Percentiles rank a stretch among this genome's conserved stretches.
phyloP scores from a whole-genome alignment of 2,329 filamentous ascomycete genomes.

The Mollisiaceae sp. region DNA sequence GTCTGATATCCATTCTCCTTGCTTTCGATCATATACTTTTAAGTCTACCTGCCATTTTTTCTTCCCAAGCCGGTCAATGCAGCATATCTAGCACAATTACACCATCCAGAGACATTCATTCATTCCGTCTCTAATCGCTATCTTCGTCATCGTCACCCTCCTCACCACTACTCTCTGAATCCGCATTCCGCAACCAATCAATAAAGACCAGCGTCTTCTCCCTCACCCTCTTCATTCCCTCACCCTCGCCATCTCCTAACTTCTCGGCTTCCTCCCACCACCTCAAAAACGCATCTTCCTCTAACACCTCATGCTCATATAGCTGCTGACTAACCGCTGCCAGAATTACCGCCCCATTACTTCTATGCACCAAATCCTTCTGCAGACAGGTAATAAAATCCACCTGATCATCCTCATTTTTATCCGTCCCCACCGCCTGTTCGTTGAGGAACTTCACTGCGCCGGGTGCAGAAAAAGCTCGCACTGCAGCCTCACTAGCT shows the following conservation, averaged over 20 bases:
- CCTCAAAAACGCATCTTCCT: conserved; percentile 84
- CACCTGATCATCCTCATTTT: conserved; percentile 74
- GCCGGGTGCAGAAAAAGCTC: conserved; percentile 60
- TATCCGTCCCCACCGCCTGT: conserved; percentile 67
- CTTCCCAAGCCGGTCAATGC: no score
- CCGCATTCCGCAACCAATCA: conserved; percentile 81
- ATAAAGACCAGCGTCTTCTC: conserved; percentile 79
- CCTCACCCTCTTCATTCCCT: conserved; percentile 72
- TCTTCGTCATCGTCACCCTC: conserved; percentile 57
- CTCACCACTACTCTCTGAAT: conserved; percentile 67
- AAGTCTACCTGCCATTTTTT: no score
- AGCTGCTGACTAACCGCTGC: conserved; percentile 82
- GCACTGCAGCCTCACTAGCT: conserved; percentile 67
- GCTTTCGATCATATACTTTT: no score
- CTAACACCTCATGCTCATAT: conserved; percentile 81
- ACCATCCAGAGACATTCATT: conserved; percentile 5
- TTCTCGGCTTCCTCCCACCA: conserved; percentile 80
- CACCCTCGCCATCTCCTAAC: conserved; percentile 64
- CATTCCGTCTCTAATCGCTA: neutral
- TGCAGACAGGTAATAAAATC: conserved; percentile 86
- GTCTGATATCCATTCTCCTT: no score
- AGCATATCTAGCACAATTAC: neutral
- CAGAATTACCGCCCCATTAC: conserved; percentile 70
- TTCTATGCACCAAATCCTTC: conserved; percentile 71
- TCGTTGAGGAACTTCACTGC: conserved; percentile 62